A percentile compares a stretch with the other conserved stretches of the same genome.
Evolutionary conservation across 2,329 filamentous ascomycete genomes (phyloP).

Genomic region (Clonostachys chloroleuca): DNA sequence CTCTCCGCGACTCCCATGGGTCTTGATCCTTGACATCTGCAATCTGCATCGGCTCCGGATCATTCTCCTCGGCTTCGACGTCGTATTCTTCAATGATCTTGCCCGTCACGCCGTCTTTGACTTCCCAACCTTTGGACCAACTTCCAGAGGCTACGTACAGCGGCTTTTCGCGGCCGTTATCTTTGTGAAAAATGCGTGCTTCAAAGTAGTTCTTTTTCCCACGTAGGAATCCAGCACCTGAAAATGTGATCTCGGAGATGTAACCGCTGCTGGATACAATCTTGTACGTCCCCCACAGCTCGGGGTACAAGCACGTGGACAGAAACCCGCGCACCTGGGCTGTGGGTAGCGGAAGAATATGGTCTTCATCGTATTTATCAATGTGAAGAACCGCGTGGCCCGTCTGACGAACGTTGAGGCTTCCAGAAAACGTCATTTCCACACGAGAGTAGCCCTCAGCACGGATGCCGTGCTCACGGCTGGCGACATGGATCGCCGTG

Average conservation of each 20-base stretch:
- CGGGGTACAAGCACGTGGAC: constrained; percentile 40
- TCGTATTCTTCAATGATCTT: neutral
- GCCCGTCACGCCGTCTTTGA: neutral
- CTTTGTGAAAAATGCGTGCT: constrained; percentile 32
- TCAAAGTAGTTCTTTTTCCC: constrained; percentile 31
- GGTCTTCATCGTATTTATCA: constrained; percentile 43
- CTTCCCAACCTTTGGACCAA: constrained; percentile 8
- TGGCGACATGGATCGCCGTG: constrained; percentile 43
- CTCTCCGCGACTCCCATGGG: constrained; percentile 72
- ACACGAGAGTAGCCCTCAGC: constrained; percentile 46
- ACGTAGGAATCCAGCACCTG: constrained; percentile 37
- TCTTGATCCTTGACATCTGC: constrained; percentile 61
- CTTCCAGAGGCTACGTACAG: constrained; percentile 8
- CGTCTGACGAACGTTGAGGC: constrained; percentile 44
- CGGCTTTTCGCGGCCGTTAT: constrained; percentile 12
- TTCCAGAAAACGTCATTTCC: constrained; percentile 45
- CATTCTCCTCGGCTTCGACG: neutral
- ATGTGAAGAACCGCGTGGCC: constrained; percentile 42
- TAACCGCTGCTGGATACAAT: constrained; percentile 39
- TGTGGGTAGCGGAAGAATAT: constrained; percentile 40
- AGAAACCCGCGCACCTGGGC: constrained; percentile 43
- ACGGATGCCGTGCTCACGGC: constrained; percentile 34
- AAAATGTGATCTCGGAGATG: constrained; percentile 39
- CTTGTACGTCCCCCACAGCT: constrained; percentile 37
- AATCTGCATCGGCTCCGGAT: constrained; percentile 1